A percentile compares a stretch with the other conserved stretches of the same genome.
These are phyloP conservation scores for Russula earlei DNA, from an alignment of 768 basidiomycete genomes.

Conservation along the genomic window DNA sequence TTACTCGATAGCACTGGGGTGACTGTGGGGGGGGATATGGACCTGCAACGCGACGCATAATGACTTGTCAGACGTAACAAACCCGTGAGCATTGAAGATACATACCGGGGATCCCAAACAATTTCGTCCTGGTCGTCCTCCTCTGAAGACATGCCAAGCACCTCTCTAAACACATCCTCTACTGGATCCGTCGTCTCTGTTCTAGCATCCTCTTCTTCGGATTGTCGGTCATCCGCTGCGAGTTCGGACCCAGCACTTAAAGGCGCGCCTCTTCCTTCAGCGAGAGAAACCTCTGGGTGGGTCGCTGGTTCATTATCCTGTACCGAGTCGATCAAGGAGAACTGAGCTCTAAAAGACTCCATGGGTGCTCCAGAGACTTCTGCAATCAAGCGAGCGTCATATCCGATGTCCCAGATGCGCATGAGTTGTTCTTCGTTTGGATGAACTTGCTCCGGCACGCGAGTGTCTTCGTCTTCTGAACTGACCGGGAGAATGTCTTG, in stretches of 20 bases:
- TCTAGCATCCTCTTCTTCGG: conserved; percentile 46
- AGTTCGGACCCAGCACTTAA: not conserved
- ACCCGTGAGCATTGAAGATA: not conserved
- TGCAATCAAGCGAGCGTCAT: conserved; percentile 53
- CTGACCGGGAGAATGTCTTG: conserved; percentile 18
- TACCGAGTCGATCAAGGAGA: conserved; percentile 15
- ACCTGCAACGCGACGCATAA: not conserved
- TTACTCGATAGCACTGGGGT: conserved; percentile 8
- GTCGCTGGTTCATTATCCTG: not conserved
- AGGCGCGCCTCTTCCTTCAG: not conserved
- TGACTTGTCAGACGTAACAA: not conserved
- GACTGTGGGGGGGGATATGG: conserved; percentile 6
- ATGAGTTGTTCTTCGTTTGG: conserved; percentile 96
- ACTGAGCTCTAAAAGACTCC: conserved; percentile 10
- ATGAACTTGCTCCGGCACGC: conserved; percentile 40
- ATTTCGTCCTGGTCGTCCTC: conserved; percentile 61
- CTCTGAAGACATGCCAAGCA: conserved; percentile 32
- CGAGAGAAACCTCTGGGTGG: not conserved
- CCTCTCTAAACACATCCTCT: conserved; percentile 51
- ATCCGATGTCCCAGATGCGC: conserved; percentile 78
- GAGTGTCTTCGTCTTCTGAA: not conserved
- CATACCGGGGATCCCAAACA: conserved; percentile 62
- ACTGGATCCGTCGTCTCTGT: conserved; percentile 73
- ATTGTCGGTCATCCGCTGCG: conserved; percentile 24
- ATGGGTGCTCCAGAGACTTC: conserved; percentile 10